Conservation (phyloP, 2,329 filamentous ascomycete species). For the Gaeumannomyces tritici region DNA sequence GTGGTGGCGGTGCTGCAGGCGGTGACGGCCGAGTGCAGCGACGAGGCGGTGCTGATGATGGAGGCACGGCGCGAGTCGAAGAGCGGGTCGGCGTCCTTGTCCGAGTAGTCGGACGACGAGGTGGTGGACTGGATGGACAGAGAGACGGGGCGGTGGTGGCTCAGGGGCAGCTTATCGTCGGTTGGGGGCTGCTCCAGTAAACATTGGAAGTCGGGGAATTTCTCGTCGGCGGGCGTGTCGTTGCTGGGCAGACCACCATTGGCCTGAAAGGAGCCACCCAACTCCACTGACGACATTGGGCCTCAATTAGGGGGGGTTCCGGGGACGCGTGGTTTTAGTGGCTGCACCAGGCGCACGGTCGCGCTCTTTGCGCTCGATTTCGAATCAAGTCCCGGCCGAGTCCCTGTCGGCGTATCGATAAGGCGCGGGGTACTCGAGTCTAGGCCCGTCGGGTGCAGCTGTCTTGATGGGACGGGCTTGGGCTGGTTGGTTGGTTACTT, state of each 20-base stretch:
- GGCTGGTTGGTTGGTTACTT: no score
- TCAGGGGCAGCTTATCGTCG: constrained; percentile 5
- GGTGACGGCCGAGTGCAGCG: constrained; percentile 7
- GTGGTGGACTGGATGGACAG: constrained; percentile 17
- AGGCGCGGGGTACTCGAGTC: background rate
- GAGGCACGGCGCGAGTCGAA: constrained; percentile 20
- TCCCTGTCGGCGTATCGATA: background rate
- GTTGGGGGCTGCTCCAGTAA: constrained; percentile 20
- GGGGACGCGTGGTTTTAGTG: background rate
- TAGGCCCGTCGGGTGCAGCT: background rate
- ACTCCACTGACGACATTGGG: constrained; percentile 1
- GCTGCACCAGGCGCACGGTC: background rate
- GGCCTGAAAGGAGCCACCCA: background rate
- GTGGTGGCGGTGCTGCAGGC: constrained; percentile 4
- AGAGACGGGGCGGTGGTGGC: constrained; percentile 12
- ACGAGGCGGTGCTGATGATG: constrained; percentile 17
- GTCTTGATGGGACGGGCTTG: no score
- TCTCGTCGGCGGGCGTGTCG: constrained; percentile 12
- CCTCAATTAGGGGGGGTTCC: background rate
- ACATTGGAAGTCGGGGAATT: constrained; percentile 32
- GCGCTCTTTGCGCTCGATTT: background rate
- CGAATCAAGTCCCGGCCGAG: background rate
- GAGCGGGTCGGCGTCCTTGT: constrained; percentile 12
- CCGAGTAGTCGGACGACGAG: constrained; percentile 16
- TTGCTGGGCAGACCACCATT: constrained; percentile 22